Evolutionary conservation across 2,329 filamentous ascomycete genomes (phyloP).

Genomic region (Aureobasidium sp.): DNA sequence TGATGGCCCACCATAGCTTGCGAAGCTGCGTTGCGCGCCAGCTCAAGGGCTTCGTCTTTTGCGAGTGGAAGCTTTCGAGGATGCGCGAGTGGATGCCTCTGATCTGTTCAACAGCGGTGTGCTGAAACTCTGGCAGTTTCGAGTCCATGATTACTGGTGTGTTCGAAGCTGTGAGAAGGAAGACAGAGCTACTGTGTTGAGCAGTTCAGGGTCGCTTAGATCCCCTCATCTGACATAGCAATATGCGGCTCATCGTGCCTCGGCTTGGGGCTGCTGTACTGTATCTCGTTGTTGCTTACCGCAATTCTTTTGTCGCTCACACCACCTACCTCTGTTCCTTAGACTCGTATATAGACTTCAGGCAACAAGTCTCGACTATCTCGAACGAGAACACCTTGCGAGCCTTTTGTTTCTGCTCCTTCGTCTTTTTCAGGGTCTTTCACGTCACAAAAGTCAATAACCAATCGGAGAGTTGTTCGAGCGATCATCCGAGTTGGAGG

Average conservation of each 20-base stretch:
- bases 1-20: constrained; percentile 93
- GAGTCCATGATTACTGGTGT: not conserved
- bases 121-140: constrained; percentile 30
- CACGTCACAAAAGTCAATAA: not conserved
- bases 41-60: constrained; percentile 84
- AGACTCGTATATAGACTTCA: not conserved
- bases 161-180: no score
- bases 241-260: not conserved
- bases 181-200: not conserved
- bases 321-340: not conserved
- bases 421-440: no score
- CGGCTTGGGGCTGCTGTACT: not conserved
- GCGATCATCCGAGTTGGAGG: no score
- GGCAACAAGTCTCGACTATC: no score
- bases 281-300: no score
- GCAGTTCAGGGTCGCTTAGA: not conserved
- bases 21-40: constrained; percentile 89
- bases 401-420: not conserved
- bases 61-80: constrained; percentile 76
- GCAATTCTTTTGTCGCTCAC: not conserved
- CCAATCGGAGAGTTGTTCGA: not conserved
- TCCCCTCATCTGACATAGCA: constrained; percentile 19
- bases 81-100: constrained; percentile 64
- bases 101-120: constrained; percentile 74
- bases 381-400: not conserved